Conservation (phyloP, 768 basidiomycete species). For the Collybia nuda region DNA sequence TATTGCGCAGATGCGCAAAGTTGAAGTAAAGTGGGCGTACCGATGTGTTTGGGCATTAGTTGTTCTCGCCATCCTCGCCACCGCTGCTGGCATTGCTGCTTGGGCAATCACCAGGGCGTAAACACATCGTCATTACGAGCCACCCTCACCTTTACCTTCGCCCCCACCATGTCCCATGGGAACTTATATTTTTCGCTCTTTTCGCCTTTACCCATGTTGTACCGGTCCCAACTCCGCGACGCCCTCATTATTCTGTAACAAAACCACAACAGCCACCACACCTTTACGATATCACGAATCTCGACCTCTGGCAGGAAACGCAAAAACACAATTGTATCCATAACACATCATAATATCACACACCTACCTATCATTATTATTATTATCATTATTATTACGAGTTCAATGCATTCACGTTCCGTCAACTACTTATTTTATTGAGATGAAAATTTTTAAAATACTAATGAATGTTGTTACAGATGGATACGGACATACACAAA, state of each 20-base stretch:
- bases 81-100: conserved; percentile 26
- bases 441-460: too few relatives aligned
- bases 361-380: too few relatives aligned
- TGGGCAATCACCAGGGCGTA: conserved; percentile 28
- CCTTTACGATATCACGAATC: neutral
- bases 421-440: too few relatives aligned
- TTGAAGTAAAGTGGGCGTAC: conserved; percentile 57
- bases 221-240: neutral
- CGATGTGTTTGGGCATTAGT: conserved; percentile 55
- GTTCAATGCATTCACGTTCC: too few relatives aligned
- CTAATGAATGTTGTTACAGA: neutral
- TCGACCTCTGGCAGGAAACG: conserved; percentile 5
- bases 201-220: neutral
- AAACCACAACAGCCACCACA: neutral
- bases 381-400: too few relatives aligned
- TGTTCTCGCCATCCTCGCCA: conserved; percentile 37
- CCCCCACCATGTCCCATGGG: neutral
- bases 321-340: conserved; percentile 10
- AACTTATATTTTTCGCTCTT: neutral
- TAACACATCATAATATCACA: conserved; percentile 2
- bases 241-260: neutral
- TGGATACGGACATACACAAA: neutral
- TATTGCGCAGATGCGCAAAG: conserved; percentile 43
- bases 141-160: neutral
- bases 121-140: conserved; percentile 3